A percentile compares a stretch with the other conserved stretches of the same genome.
Evolutionary conservation across 148 eudicot genomes (phyloP).

Genomic region (Rhododendron molle): DNA sequence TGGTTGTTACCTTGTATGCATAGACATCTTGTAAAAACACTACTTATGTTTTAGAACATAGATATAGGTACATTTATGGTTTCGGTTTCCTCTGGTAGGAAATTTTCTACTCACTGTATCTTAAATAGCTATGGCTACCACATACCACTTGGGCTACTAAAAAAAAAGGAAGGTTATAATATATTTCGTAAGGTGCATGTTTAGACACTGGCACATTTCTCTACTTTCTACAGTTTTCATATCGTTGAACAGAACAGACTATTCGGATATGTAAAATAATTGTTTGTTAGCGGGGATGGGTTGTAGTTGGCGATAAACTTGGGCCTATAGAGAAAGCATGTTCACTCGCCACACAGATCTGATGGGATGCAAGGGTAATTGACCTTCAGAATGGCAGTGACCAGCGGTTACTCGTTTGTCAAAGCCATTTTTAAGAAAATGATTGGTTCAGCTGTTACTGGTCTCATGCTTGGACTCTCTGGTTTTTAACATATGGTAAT

Average conservation of each 20-base stretch:
- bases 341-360: conserved; percentile 60
- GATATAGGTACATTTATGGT: neutral
- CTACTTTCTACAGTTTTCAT: neutral
- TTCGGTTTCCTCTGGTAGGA: neutral
- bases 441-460: conserved; percentile 25
- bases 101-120: neutral
- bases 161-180: neutral
- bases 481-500: no score
- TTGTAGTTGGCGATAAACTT: conserved; percentile 59
- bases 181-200: neutral
- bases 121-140: neutral
- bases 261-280: neutral
- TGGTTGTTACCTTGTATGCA: no score
- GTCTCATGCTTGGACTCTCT: conserved; percentile 19
- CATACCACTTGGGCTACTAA: no score
- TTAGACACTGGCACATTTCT: neutral
- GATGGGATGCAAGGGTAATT: conserved; percentile 95
- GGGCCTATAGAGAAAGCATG: conserved; percentile 77
- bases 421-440: conserved; percentile 85
- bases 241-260: neutral
- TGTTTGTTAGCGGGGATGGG: conserved; percentile 65
- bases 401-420: conserved; percentile 82
- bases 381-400: conserved; percentile 86
- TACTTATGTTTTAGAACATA: neutral
- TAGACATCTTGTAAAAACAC: no score